Conservation (phyloP, 2,329 filamentous ascomycete genomes). For the Curvularia hawaiiensis region DNA sequence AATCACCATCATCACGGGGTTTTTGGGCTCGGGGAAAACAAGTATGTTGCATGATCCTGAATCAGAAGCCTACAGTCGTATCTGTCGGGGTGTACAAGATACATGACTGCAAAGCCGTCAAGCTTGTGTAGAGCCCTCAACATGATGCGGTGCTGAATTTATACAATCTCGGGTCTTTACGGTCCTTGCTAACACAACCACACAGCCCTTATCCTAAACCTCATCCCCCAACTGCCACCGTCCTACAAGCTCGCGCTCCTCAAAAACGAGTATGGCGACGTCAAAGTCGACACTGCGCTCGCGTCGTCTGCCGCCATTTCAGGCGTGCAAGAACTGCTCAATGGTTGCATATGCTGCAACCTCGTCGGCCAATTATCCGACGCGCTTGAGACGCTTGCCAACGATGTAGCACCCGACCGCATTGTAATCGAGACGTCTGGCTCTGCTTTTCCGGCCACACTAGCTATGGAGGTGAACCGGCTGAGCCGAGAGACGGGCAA, state of each 20-base stretch:
- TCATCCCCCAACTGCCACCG: conserved; percentile 85
- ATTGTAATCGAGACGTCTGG: conserved; percentile 95
- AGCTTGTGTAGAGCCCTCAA: not conserved
- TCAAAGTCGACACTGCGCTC: conserved; percentile 91
- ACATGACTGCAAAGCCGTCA: not conserved
- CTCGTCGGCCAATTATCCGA: conserved; percentile 88
- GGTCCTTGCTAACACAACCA: not conserved
- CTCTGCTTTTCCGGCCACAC: conserved; percentile 78
- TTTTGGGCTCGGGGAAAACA: conserved; percentile 94
- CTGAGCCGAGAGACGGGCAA: conserved; percentile 70
- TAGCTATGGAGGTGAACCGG: conserved; percentile 89
- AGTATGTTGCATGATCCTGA: conserved; percentile 50
- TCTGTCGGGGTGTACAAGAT: not conserved
- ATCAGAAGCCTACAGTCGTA: not conserved
- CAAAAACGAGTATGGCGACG: conserved; percentile 97
- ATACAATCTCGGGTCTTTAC: not conserved
- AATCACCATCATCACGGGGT: conserved; percentile 94
- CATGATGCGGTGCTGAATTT: not conserved
- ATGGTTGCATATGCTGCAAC: conserved; percentile 99
- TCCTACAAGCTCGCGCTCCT: conserved; percentile 91
- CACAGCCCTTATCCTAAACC: conserved; percentile 79
- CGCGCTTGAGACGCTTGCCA: conserved; percentile 76
- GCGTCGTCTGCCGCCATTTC: conserved; percentile 82
- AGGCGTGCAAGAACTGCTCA: conserved; percentile 89
- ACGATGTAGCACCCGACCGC: conserved; percentile 69